Evolutionary conservation across 352 stramenopile species (phyloP).

Genomic region (Globisporangium parvum): DNA sequence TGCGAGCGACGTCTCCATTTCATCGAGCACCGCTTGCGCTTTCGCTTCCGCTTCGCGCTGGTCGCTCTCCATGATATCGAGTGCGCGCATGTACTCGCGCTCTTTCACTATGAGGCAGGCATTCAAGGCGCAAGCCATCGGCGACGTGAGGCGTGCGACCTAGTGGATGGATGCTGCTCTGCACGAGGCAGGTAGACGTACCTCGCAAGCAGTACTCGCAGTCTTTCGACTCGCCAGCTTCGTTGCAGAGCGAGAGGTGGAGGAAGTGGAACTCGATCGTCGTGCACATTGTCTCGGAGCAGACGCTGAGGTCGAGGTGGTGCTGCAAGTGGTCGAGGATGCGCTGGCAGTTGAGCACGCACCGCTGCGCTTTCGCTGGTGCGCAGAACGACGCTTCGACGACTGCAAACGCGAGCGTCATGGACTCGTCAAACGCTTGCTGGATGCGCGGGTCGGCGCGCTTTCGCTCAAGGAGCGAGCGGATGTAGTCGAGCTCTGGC

Average conservation of each 20-base stretch:
- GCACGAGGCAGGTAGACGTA: neutral
- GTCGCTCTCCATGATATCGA: conserved; percentile 48
- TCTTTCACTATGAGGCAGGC: conserved; percentile 26
- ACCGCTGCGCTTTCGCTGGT: conserved; percentile 35
- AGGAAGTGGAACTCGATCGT: conserved; percentile 56
- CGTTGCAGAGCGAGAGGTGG: conserved; percentile 46
- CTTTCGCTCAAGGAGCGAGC: conserved; percentile 9
- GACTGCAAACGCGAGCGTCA: conserved; percentile 45
- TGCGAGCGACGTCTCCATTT: conserved; percentile 38
- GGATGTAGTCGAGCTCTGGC: conserved; percentile 7
- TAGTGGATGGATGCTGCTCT: neutral
- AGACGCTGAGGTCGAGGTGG: conserved; percentile 50
- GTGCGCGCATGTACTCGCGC: conserved; percentile 31
- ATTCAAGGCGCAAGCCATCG: neutral
- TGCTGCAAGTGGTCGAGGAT: conserved; percentile 59
- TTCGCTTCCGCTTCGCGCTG: conserved; percentile 42
- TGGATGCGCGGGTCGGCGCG: conserved; percentile 10
- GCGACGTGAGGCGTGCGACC: neutral
- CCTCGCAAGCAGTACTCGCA: conserved; percentile 56
- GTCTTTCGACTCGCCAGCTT: conserved; percentile 16
- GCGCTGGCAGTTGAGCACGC: conserved; percentile 43
- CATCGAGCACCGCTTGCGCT: conserved; percentile 44
- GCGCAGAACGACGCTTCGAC: conserved; percentile 60
- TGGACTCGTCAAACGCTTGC: conserved; percentile 28
- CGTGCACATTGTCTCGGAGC: conserved; percentile 40